These are phyloP conservation scores for Bonnemaisonia californica DNA, from an alignment of 31 red algal genomes.

Conservation along the genomic window DNA sequence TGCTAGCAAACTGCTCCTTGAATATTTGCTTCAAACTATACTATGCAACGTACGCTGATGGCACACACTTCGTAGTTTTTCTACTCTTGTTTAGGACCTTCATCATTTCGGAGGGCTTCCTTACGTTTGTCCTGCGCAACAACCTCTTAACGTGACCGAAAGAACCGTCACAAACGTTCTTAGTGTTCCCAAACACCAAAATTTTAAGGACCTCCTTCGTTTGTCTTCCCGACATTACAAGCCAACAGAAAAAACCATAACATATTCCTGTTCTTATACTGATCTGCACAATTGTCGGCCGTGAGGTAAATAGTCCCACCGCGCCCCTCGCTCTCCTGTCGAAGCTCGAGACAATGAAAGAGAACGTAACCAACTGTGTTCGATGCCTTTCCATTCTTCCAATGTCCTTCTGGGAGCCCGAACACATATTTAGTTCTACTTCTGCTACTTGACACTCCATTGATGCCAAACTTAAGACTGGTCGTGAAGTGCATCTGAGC, in stretches of 20 bases:
- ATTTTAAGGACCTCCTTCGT: not conserved
- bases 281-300: conserved; percentile 9
- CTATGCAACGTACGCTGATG: no score
- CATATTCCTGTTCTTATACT: not conserved
- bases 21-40: no score
- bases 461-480: conserved; percentile 13
- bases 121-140: no score
- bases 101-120: no score
- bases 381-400: conserved; percentile 3
- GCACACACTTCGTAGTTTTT: no score
- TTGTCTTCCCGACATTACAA: not conserved
- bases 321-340: not conserved
- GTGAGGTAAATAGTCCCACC: not conserved
- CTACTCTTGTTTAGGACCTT: no score
- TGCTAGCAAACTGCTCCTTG: no score
- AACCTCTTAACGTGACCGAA: no score
- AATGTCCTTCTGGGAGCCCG: conserved; percentile 18
- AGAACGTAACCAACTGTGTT: not conserved
- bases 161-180: no score
- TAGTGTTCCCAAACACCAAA: no score
- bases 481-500: no score
- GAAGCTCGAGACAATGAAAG: not conserved
- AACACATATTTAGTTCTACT: not conserved
- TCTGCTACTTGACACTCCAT: not conserved
- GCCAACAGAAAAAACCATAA: not conserved